Evolutionary conservation across 192 early-diverging fungal species (phyloP).

Genomic region (Backusella macrospora): DNA sequence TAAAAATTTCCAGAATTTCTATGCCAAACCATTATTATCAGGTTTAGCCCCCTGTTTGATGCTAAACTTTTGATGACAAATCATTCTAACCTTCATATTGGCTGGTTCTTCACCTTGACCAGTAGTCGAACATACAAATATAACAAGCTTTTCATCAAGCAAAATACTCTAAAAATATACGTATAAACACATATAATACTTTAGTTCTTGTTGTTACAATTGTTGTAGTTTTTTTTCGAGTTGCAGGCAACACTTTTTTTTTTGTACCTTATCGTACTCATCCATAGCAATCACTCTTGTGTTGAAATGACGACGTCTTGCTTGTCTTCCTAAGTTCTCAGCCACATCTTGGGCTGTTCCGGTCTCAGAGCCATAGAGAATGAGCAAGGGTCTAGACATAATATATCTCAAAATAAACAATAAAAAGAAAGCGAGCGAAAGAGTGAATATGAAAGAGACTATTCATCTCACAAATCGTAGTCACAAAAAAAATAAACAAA

Average conservation of each 20-base stretch:
- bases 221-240: background rate
- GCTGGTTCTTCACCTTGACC: slow-evolving; percentile 92
- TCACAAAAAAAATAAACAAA: too few relatives aligned
- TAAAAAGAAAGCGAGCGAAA: too few relatives aligned
- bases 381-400: slow-evolving; percentile 49
- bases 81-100: slow-evolving; percentile 79
- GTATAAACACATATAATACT: background rate
- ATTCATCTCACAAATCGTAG: too few relatives aligned
- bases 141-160: slow-evolving; percentile 58
- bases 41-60: background rate
- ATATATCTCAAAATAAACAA: background rate
- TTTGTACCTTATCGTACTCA: slow-evolving; percentile 62
- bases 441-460: too few relatives aligned
- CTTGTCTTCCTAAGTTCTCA: slow-evolving; percentile 79
- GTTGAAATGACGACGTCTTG: slow-evolving; percentile 71
- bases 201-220: background rate
- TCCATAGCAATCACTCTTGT: slow-evolving; percentile 75
- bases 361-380: slow-evolving; percentile 93
- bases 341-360: slow-evolving; percentile 92
- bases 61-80: background rate
- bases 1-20: slow-evolving; percentile 89
- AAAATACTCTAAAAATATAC: slow-evolving; percentile 50
- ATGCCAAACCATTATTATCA: background rate
- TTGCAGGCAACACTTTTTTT: background rate
- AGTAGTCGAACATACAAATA: slow-evolving; percentile 93